Evolutionary conservation across 345 rosid species (phyloP).

Genomic region (Hypericum perforatum): DNA sequence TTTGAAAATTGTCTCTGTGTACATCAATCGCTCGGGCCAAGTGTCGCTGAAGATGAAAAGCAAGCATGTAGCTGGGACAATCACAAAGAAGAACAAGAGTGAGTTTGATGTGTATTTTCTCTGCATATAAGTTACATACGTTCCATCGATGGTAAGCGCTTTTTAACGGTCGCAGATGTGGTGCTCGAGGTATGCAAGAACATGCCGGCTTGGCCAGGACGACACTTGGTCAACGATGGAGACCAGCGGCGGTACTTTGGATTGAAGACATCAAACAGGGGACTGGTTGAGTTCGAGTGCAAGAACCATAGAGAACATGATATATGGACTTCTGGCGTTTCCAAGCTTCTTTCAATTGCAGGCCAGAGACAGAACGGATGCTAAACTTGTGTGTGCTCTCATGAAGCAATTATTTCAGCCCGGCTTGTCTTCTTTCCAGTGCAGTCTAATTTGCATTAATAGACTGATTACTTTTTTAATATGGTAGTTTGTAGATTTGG

Average conservation of each 20-base stretch:
- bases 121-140: no score
- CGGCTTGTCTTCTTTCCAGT: no score
- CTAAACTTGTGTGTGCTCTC: neutral
- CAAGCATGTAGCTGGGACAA: conserved; percentile 68
- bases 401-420: no score
- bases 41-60: conserved; percentile 84
- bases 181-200: conserved; percentile 64
- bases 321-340: conserved; percentile 74
- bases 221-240: conserved; percentile 55
- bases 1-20: conserved; percentile 79
- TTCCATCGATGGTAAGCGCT: no score
- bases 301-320: conserved; percentile 64
- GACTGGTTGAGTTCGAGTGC: conserved; percentile 76
- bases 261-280: conserved; percentile 52
- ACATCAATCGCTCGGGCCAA: conserved; percentile 58
- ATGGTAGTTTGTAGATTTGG: no score
- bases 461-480: no score
- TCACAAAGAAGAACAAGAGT: conserved; percentile 89
- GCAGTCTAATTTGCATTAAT: no score
- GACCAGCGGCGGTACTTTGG: conserved; percentile 73
- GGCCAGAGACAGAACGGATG: conserved; percentile 35
- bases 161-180: conserved; percentile 32
- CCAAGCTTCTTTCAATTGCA: conserved; percentile 48
- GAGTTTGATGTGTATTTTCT: conserved; percentile 11
- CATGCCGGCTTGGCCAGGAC: conserved; percentile 86